Percentiles rank a stretch among this genome's conserved stretches.
These are phyloP conservation scores for Coniochaeta ligniaria DNA, from an alignment of 2,329 filamentous ascomycete species.

Conservation along the genomic window DNA sequence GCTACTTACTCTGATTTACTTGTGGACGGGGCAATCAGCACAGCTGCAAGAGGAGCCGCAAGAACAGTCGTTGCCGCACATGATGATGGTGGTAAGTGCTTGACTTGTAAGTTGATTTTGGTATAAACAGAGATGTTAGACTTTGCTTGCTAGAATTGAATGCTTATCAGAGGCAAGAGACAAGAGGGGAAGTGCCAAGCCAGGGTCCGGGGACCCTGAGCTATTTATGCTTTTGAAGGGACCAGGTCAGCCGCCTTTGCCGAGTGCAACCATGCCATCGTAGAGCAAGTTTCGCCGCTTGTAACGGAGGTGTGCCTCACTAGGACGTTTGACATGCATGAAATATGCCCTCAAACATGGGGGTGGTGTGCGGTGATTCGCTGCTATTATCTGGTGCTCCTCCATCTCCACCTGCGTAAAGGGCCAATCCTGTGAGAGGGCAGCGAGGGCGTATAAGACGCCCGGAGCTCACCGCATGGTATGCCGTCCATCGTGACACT, in stretches of 20 bases:
- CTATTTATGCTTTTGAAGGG: background rate
- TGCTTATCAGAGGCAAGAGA: background rate
- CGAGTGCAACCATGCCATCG: background rate
- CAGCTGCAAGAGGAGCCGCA: slow-evolving; percentile 1
- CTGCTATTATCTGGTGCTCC: background rate
- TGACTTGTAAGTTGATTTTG: background rate
- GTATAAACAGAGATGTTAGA: too few species aligned
- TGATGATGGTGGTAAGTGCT: background rate
- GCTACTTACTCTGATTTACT: background rate
- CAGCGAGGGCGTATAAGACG: background rate
- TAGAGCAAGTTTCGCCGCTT: slow-evolving; percentile 2
- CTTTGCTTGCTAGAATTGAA: background rate
- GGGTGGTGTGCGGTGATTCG: slow-evolving; percentile 3
- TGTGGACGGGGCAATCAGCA: slow-evolving; percentile 2
- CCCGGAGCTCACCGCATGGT: background rate
- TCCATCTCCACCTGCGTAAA: background rate
- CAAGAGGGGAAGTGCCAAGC: background rate
- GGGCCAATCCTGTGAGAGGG: background rate
- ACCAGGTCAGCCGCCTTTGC: background rate
- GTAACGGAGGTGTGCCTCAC: background rate
- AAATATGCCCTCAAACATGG: slow-evolving; percentile 1
- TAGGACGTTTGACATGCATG: background rate
- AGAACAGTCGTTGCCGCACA: slow-evolving; percentile 2
- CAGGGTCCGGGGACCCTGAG: background rate
- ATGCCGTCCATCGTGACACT: background rate